Conservation (phyloP, 208 protist genomes). For the Trypanosomatidae sp. region DNA sequence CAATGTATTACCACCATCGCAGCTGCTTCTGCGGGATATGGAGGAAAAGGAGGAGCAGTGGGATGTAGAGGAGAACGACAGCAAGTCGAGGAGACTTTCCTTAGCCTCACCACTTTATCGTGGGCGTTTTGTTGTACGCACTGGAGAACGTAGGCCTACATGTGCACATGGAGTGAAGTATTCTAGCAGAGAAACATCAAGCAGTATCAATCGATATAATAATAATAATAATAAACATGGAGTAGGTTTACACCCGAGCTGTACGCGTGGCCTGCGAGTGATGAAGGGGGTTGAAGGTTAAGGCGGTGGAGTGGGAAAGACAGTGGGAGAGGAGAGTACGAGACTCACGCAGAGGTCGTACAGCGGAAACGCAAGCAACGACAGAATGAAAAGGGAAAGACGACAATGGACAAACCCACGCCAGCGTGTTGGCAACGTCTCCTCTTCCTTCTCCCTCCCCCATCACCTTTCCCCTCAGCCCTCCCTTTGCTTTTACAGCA, state of each 20-base stretch:
- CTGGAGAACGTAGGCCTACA: neutral
- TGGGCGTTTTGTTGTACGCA: neutral
- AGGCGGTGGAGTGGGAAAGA: neutral
- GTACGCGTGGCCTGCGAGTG: neutral
- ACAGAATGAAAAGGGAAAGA: neutral
- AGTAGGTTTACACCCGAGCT: neutral
- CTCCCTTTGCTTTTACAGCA: neutral
- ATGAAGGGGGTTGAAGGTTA: neutral
- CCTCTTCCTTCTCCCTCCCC: neutral
- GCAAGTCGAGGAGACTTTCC: neutral
- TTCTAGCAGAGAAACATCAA: slow-evolving; percentile 2
- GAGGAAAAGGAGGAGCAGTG: neutral
- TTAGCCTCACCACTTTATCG: neutral
- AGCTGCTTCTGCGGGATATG: neutral
- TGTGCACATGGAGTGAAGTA: neutral
- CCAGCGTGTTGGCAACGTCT: neutral
- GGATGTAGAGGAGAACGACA: neutral
- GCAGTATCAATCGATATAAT: neutral
- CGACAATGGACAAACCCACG: neutral
- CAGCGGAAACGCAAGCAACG: neutral
- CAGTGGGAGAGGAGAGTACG: neutral
- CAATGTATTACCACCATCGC: neutral
- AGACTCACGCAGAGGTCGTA: neutral
- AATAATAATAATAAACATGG: neutral
- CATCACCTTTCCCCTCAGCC: neutral